These are phyloP conservation scores for Aspergillus ustus DNA, from an alignment of 2,329 filamentous ascomycete genomes.

Conservation along the genomic window DNA sequence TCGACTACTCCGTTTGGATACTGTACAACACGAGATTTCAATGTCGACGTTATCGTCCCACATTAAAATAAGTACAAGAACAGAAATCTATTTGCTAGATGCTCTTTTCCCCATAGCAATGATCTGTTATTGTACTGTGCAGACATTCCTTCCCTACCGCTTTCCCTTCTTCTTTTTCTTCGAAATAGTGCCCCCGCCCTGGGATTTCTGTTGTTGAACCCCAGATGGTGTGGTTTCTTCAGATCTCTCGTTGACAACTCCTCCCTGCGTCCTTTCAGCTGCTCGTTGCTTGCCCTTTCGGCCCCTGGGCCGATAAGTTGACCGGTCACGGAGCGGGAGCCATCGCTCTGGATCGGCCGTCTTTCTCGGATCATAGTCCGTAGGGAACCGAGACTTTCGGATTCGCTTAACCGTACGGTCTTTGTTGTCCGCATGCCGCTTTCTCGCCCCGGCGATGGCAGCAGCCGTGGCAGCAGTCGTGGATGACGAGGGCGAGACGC, in stretches of 20 bases:
- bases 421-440: slow-evolving; percentile 43
- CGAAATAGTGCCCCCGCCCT: slow-evolving; percentile 42
- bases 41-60: background rate
- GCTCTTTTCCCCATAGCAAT: background rate
- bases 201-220: slow-evolving; percentile 37
- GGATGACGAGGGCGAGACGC: slow-evolving; percentile 44
- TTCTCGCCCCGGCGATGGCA: slow-evolving; percentile 42
- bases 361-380: slow-evolving; percentile 70
- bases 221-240: slow-evolving; percentile 52
- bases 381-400: slow-evolving; percentile 52
- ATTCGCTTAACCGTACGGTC: slow-evolving; percentile 46
- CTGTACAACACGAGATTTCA: background rate
- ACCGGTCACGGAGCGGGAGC: slow-evolving; percentile 87
- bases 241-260: slow-evolving; percentile 74
- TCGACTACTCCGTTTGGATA: background rate
- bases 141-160: slow-evolving; percentile 36
- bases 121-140: background rate
- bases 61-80: background rate
- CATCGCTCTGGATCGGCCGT: slow-evolving; percentile 88
- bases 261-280: slow-evolving; percentile 81
- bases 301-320: slow-evolving; percentile 85
- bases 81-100: background rate
- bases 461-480: slow-evolving; percentile 37
- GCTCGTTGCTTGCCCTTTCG: slow-evolving; percentile 89
- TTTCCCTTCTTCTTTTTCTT: slow-evolving; percentile 60